Base-by-base conservation (phyloP, 495 filamentous ascomycete genomes). In the Aspergillus biplanus region DNA sequence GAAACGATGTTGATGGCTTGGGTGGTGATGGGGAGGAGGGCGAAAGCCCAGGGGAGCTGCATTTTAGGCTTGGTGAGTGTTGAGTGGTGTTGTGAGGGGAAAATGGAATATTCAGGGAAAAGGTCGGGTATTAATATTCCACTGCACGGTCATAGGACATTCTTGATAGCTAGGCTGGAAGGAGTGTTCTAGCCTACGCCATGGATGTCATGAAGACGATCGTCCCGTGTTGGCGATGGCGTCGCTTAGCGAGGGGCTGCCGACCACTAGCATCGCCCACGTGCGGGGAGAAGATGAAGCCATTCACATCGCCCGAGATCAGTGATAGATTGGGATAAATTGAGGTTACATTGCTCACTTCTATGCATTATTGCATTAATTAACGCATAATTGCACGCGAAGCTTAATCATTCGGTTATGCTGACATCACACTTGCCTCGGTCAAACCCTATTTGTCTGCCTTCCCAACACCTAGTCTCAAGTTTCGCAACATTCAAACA, bases 1-100 rank as follows among this genome's bases (percentile, higher is more conserved):
- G 85, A 85, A 44, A 90, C 71, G 64, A 89, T 83, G 61, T 86
- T 86, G 33, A 80, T 71, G n/a, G 76, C 81, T 1, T 68, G 60
- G 32, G 67, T 65, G 9, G 67, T 33, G 27, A 68, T 54, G 18
- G 66, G 59, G 13, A 63, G 55, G 11, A 65, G 33, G 15, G 52
- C 39, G 9, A 68, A 42, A 5, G 64, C 21, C 12, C 62, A 49
- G 7, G 18, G 58, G 48, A 67, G 35, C 6, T 62, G 57, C 59
- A 64, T 67, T 46, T 13, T 57, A 16, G 27, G 39, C n/a, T 11
- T 44, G 39, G 39, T 27, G 21, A 1, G 21, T 27, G 21, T 27
- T 2, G 21, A 27, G 21, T 27, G 21, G 21, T 27, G 21, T 27
- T 2, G 2, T 27, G 21, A 27, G 21, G 21, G 21, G 21, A 27